Conservation (phyloP, 768 basidiomycete genomes). For the Fomitopsis serialis region DNA sequence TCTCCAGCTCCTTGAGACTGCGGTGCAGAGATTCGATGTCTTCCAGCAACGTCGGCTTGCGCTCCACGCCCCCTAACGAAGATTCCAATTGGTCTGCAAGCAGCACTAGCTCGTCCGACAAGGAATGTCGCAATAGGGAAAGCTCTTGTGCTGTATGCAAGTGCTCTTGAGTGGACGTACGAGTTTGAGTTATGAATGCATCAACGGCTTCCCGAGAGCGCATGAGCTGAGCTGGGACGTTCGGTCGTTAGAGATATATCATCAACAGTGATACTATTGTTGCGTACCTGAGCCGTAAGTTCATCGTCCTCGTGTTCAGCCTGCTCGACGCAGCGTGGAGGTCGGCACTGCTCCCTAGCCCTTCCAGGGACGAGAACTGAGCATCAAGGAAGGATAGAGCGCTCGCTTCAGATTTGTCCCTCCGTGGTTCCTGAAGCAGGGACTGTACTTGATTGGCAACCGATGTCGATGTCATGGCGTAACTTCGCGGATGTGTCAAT, state of each 20-base stretch:
- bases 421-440: constrained; percentile 45
- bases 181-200: constrained; percentile 42
- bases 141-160: constrained; percentile 67
- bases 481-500: too few relatives aligned
- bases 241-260: constrained; percentile 6
- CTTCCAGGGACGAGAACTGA: constrained; percentile 38
- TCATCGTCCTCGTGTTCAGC: constrained; percentile 28
- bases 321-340: constrained; percentile 46
- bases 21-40: constrained; percentile 78
- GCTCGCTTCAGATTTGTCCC: constrained; percentile 27
- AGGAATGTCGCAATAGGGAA: constrained; percentile 67
- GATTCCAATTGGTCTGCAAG: constrained; percentile 64
- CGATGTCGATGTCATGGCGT: not conserved
- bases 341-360: constrained; percentile 29
- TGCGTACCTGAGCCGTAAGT: constrained; percentile 25
- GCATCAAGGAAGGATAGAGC: constrained; percentile 37
- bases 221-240: constrained; percentile 50
- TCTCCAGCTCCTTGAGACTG: constrained; percentile 70
- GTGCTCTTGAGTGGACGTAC: constrained; percentile 39
- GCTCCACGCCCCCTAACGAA: constrained; percentile 40
- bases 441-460: constrained; percentile 37
- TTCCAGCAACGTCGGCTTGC: constrained; percentile 66
- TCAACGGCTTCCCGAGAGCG: constrained; percentile 46
- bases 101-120: constrained; percentile 72
- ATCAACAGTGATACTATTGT: not conserved